phyloP scores from a whole-genome alignment of 352 stramenopile genomes.

The Blastocystis sp. region DNA sequence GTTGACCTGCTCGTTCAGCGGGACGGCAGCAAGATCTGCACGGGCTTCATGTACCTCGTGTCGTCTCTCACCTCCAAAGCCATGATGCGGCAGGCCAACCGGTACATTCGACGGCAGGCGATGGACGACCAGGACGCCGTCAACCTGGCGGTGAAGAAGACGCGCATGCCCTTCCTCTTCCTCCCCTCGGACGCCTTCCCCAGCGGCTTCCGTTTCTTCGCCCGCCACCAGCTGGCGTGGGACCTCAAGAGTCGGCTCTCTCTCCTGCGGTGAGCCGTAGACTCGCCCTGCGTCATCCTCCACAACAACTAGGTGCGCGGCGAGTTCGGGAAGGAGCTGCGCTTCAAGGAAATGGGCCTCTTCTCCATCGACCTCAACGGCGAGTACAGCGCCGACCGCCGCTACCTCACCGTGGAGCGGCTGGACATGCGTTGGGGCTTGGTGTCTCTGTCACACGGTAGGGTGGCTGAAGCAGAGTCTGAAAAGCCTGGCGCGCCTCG shows the following conservation, averaged over 20 bases:
- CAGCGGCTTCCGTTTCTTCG: slow-evolving; percentile 40
- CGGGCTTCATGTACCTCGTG: slow-evolving; percentile 40
- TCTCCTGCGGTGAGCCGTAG: neutral
- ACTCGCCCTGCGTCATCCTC: neutral
- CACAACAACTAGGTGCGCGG: slow-evolving; percentile 56
- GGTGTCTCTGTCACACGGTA: neutral
- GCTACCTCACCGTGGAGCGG: neutral
- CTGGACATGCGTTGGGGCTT: neutral
- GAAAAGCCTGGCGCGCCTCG: neutral
- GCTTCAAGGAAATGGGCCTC: slow-evolving; percentile 59
- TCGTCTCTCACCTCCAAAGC: neutral
- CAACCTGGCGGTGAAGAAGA: neutral
- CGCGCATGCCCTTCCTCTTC: neutral
- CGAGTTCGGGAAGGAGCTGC: slow-evolving; percentile 11
- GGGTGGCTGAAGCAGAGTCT: neutral
- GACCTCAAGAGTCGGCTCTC: neutral
- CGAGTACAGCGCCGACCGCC: neutral
- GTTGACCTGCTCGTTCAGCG: slow-evolving; percentile 45
- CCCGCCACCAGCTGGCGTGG: slow-evolving; percentile 26
- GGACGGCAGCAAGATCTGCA: slow-evolving; percentile 15
- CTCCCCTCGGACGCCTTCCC: slow-evolving; percentile 6
- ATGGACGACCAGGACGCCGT: neutral
- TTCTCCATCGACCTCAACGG: slow-evolving; percentile 10
- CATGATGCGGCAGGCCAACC: neutral
- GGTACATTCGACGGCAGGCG: neutral